Base-by-base conservation (phyloP, 768 basidiomycete species). In the Butyriboletus loyo region DNA sequence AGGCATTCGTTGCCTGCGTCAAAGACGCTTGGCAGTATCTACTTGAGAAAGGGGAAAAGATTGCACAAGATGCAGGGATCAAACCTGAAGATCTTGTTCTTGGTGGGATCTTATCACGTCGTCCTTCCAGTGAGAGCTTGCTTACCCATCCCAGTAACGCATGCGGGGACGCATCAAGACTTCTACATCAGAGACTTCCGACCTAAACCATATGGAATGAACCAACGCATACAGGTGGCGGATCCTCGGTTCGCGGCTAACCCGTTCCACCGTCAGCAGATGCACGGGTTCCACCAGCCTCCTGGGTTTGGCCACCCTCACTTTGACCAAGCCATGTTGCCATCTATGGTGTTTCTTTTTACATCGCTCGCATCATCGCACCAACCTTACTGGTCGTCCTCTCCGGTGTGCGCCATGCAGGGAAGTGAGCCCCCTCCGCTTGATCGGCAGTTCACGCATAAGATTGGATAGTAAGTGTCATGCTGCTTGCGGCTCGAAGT, bases 21-120 rank as follows among this genome's bases (percentile, higher is more conserved):
- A 65, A 65, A 19, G 65, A 71, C 6, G 77, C 75, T 5, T 78
- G 77, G 77, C 53, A 60, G 19, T 72, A 68, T 44, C 58, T 77
- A 0, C 66, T 76, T 4, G 48, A 64, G 8, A 54, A 71, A 13
- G 75, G 68, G 1, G 61, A 59, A n/a, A 53, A 45, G 11, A 50
- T 77, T 13, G 73, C 73, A 0, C 50, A 57, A 15, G 53, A 66
- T 28, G 62, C 69, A 49, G 57, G 60, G n/a, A 62, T 77, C n/a
- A 54, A 62, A 53, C 75, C 76, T 0, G 71, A 77, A 54, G 69
- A 78, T 7, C 46, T 79, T 3, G 69, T 77, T 28, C 67, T 79
- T 13, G 68, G 77, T 79, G 11, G n/a, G 72, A 55, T 28, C 30
- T 13, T 7, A 6, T 40, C 15, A 11, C 11, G 15, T 13, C 21